Conservation (phyloP, 2,329 filamentous ascomycete genomes). For the Colletotrichum sp. region DNA sequence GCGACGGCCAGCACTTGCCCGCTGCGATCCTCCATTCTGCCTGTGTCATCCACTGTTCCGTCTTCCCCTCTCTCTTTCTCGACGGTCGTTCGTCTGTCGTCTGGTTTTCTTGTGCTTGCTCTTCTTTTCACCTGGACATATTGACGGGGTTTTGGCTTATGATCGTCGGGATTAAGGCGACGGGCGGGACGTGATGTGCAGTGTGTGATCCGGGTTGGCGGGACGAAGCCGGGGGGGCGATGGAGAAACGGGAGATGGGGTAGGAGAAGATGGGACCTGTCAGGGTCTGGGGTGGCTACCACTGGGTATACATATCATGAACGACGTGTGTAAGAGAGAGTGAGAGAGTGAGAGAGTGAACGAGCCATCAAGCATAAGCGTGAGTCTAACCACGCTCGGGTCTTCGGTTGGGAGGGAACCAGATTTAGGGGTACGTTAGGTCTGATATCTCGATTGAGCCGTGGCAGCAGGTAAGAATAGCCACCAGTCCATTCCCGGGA, state of each 20-base stretch:
- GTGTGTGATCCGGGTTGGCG: background rate
- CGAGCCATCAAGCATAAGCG: background rate
- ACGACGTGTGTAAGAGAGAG: background rate
- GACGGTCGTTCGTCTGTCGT: background rate
- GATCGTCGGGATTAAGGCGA: background rate
- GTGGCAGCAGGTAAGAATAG: constrained; percentile 8
- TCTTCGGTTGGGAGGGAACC: background rate
- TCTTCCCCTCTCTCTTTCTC: background rate
- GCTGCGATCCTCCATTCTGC: constrained; percentile 24
- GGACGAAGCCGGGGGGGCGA: background rate
- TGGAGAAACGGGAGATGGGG: background rate
- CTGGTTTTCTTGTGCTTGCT: background rate
- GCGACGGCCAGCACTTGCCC: constrained; percentile 29
- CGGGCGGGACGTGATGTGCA: background rate
- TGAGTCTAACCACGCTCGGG: background rate
- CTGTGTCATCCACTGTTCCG: background rate
- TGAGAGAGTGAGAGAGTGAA: background rate
- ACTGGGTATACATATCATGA: constrained; percentile 11
- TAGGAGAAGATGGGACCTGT: background rate
- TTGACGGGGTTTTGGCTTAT: background rate
- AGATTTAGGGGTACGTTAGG: constrained; percentile 11
- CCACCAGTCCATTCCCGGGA: background rate
- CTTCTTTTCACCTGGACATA: background rate
- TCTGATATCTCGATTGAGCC: constrained; percentile 4
- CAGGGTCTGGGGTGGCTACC: constrained; percentile 5